A percentile compares a stretch with the other conserved stretches of the same genome.
Evolutionary conservation across 1,284 basidiomycete species (phyloP).

Genomic region (Neonothopanus nambi): DNA sequence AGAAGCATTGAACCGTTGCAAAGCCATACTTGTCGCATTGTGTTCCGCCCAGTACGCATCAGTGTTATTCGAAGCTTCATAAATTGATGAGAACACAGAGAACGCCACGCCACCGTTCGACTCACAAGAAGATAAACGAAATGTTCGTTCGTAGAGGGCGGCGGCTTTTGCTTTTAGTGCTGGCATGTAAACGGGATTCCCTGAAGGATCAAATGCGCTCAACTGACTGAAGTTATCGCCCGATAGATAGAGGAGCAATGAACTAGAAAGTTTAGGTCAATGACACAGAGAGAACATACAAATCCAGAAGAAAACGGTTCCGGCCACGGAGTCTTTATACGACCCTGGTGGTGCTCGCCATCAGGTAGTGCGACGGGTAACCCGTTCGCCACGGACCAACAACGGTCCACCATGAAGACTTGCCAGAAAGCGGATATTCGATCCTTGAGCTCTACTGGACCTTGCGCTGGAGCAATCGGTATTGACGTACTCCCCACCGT

Average conservation of each 20-base stretch:
- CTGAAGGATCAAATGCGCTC: slow-evolving; percentile 14
- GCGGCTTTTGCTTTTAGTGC: slow-evolving; percentile 48
- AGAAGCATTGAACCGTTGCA: slow-evolving; percentile 41
- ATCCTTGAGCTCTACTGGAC: slow-evolving; percentile 45
- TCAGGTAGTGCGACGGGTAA: slow-evolving; percentile 54
- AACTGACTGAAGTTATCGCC: not conserved
- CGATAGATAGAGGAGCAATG: not conserved
- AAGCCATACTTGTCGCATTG: slow-evolving; percentile 40
- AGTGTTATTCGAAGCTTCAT: slow-evolving; percentile 25
- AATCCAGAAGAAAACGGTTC: slow-evolving; percentile 20
- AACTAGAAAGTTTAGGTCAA: not conserved
- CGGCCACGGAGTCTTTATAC: slow-evolving; percentile 56
- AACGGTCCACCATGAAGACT: slow-evolving; percentile 58
- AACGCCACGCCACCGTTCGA: not conserved
- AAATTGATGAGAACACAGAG: slow-evolving; percentile 1
- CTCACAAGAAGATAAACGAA: slow-evolving; percentile 44
- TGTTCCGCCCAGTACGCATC: slow-evolving; percentile 38
- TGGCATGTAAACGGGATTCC: slow-evolving; percentile 25
- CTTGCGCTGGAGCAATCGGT: slow-evolving; percentile 39
- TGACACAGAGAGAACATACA: not conserved
- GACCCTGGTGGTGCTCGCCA: slow-evolving; percentile 46
- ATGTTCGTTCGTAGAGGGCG: slow-evolving; percentile 51
- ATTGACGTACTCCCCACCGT: slow-evolving; percentile 18
- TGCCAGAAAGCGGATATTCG: slow-evolving; percentile 60
- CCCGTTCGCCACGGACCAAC: slow-evolving; percentile 56